phyloP scores from a whole-genome alignment of 306 rosid genomes.

The Hippophae tibetana region DNA sequence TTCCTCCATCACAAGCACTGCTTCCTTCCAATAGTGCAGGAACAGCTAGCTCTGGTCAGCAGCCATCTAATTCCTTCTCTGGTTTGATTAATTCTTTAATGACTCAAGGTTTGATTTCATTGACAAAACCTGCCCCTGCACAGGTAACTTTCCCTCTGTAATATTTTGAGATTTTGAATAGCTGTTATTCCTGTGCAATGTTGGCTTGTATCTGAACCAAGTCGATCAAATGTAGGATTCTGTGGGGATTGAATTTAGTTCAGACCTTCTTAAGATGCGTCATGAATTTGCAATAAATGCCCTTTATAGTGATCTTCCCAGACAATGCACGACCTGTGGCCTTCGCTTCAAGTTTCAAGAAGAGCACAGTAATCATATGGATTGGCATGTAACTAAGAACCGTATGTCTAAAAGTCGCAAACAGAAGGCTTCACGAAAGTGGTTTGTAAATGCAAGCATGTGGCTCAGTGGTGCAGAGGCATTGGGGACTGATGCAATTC shows the following conservation, averaged over 20 bases:
- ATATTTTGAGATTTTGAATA: conserved; percentile 1
- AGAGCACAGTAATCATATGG: conserved; percentile 95
- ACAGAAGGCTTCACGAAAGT: conserved; percentile 91
- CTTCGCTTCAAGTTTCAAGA: conserved; percentile 88
- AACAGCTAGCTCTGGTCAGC: conserved; percentile 45
- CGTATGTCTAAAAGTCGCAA: conserved; percentile 86
- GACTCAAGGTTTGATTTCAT: conserved; percentile 87
- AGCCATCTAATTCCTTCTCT: conserved; percentile 43
- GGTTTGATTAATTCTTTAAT: conserved; percentile 63
- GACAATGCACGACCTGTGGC: conserved; percentile 95
- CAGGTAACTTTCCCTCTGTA: conserved; percentile 45
- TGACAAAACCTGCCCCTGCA: conserved; percentile 40
- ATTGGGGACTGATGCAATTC: conserved; percentile 73
- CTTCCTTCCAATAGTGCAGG: conserved; percentile 36
- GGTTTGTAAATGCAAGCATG: conserved; percentile 88
- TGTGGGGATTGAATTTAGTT: conserved; percentile 75
- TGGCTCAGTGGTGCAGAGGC: conserved; percentile 99
- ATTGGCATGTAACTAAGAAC: conserved; percentile 97
- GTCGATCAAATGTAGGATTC: conserved; percentile 48
- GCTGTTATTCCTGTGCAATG: conserved; percentile 13
- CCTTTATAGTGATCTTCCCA: conserved; percentile 70
- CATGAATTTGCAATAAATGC: conserved; percentile 70
- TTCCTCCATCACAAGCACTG: conserved; percentile 42
- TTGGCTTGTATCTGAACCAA: conserved; percentile 19
- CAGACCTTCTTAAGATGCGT: conserved; percentile 69